Evolutionary conservation across 1,284 basidiomycete genomes (phyloP).

Genomic region (Neolentinus lepideus): DNA sequence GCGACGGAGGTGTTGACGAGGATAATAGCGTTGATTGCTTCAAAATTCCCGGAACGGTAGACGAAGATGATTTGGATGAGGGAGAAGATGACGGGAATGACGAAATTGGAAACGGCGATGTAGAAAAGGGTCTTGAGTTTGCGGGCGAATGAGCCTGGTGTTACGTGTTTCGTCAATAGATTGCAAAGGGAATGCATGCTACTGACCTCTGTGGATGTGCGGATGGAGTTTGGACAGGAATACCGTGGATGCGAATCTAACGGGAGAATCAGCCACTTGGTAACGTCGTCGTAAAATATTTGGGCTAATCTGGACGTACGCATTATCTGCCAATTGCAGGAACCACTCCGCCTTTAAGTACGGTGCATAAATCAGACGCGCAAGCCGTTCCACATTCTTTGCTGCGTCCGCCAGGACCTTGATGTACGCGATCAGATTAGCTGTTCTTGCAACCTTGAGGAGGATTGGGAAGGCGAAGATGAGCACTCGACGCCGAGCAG

Average conservation of each 20-base stretch:
- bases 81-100: constrained; percentile 23
- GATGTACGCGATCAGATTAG: constrained; percentile 8
- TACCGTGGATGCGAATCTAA: constrained; percentile 5
- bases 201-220: background rate
- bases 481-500: background rate
- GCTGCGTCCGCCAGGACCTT: constrained; percentile 3
- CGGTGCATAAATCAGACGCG: constrained; percentile 9
- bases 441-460: constrained; percentile 8
- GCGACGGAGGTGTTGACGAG: constrained; percentile 15
- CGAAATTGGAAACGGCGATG: constrained; percentile 23
- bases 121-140: constrained; percentile 12
- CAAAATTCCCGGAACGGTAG: constrained; percentile 15
- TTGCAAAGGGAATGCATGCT: background rate
- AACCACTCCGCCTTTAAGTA: constrained; percentile 28
- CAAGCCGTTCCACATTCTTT: background rate
- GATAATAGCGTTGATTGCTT: constrained; percentile 20
- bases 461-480: constrained; percentile 8
- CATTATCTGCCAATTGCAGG: constrained; percentile 22
- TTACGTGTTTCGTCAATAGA: background rate
- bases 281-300: background rate
- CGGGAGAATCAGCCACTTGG: background rate
- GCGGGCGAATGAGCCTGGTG: constrained; percentile 1
- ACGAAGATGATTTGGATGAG: constrained; percentile 23
- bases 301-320: constrained; percentile 11
- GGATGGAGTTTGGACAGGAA: constrained; percentile 9